Evolutionary conservation across 306 rosid genomes (phyloP), one percentile per base, ranked within the genome.

Genomic region (Citrullus amarus): DNA sequence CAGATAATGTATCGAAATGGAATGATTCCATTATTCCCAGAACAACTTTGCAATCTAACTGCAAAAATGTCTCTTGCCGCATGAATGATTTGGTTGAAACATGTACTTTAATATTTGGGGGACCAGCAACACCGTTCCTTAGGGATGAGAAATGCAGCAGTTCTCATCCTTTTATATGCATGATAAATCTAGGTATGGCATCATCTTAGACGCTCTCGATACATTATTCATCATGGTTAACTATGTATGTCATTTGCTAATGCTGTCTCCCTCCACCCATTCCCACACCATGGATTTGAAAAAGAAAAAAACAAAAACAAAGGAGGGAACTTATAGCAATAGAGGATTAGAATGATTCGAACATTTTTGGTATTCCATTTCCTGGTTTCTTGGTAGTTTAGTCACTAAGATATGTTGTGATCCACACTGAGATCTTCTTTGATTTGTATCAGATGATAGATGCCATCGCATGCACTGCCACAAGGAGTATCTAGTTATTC

Each of bases 401-500:
- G 53, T 46, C 70, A n/a, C 36, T 68, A n/a, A 51, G 17, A 56
- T 30, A 44, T 76, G n/a, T 43, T 30, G 56, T 79, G 38, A 78
- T 59, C 77, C 69, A 80, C 39, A 17, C 79, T 76, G 68, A 84
- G 65, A 65, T n/a, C n/a, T 59, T 76, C 1, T 81, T 61, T 78
- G 22, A 8, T 39, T 12, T 74, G 58, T 86, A 60, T 53, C 89
- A 95, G 97, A 86, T 69, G 80, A 66, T 50, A 88, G 73, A 73
- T 92, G 95, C 79, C 80, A 81, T 56, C 93, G 83, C 83, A 87
- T 88, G 93, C 97, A 84, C 85, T 91, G 97, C 88, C 97, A 91
- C 87, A 85, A 84, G 86, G 97, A 91, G 48, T 95, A 95, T 88
- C 92, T 91, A 46, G 87, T 95, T 85, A 89, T 95, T 81, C 97